phyloP scores from a whole-genome alignment of 805 yeast genomes.

The Candida railenensis region DNA sequence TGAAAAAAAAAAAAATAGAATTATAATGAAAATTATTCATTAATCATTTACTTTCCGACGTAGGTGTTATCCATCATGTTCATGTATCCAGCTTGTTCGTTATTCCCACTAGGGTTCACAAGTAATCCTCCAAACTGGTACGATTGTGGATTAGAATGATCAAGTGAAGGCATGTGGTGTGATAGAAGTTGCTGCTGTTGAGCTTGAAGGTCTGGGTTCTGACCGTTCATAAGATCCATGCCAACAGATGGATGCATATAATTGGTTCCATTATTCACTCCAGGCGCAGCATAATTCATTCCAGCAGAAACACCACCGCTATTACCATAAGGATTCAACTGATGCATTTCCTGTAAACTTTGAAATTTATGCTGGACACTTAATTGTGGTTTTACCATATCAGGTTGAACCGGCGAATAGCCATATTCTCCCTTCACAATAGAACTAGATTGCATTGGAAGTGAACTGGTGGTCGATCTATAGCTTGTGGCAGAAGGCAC shows the following conservation, averaged over 20 bases:
- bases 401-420: conserved; percentile 3
- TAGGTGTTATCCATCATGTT: conserved; percentile 6
- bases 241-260: conserved; percentile 1
- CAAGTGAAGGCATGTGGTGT: not conserved
- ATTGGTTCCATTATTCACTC: conserved; percentile 1
- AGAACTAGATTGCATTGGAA: not conserved
- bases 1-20: not conserved
- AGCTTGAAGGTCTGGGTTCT: not conserved
- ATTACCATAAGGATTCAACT: not conserved
- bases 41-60: conserved; percentile 1
- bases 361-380: conserved; percentile 20
- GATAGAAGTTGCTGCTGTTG: not conserved
- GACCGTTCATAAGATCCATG: conserved; percentile 3
- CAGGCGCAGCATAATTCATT: not conserved
- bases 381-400: conserved; percentile 14
- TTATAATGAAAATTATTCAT: not conserved
- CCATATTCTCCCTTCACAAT: conserved; percentile 2
- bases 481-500: not conserved
- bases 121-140: conserved; percentile 7
- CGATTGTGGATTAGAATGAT: conserved; percentile 2
- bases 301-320: not conserved
- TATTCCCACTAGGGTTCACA: not conserved
- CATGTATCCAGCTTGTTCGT: conserved; percentile 4
- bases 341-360: conserved; percentile 16
- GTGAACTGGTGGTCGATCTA: not conserved